Conservation (phyloP, 75 land plant species). For the Selaginella tamariscina region DNA sequence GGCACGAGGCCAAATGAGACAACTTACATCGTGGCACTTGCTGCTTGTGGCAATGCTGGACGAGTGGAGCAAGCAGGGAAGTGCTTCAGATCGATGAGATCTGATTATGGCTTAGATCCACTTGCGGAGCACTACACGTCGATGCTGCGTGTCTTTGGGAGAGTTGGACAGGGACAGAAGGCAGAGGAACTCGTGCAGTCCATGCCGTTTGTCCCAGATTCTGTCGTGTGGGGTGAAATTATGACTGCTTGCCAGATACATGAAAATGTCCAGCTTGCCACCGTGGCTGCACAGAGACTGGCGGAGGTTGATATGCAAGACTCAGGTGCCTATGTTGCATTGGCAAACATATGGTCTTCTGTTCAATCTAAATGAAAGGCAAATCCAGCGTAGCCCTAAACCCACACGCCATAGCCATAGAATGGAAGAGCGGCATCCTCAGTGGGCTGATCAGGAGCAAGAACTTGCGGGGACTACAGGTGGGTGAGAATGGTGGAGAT, state of each 20-base stretch:
- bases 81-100: neutral
- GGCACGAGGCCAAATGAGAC: neutral
- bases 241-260: neutral
- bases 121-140: neutral
- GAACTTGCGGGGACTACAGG: neutral
- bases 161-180: neutral
- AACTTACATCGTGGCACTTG: neutral
- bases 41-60: neutral
- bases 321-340: neutral
- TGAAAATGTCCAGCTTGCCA: neutral
- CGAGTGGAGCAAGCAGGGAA: neutral
- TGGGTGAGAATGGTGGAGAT: neutral
- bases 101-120: neutral
- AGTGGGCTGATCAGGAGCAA: neutral
- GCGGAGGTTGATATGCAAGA: neutral
- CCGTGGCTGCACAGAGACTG: neutral
- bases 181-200: neutral
- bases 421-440: no score
- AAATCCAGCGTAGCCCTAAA: no score
- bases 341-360: neutral
- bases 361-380: no score
- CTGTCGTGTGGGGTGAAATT: neutral
- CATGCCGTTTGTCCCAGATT: neutral
- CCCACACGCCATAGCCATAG: no score
- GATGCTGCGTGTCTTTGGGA: neutral